Base-by-base conservation (phyloP, 352 stramenopile genomes). In the Phytophthora niederhauseri region DNA sequence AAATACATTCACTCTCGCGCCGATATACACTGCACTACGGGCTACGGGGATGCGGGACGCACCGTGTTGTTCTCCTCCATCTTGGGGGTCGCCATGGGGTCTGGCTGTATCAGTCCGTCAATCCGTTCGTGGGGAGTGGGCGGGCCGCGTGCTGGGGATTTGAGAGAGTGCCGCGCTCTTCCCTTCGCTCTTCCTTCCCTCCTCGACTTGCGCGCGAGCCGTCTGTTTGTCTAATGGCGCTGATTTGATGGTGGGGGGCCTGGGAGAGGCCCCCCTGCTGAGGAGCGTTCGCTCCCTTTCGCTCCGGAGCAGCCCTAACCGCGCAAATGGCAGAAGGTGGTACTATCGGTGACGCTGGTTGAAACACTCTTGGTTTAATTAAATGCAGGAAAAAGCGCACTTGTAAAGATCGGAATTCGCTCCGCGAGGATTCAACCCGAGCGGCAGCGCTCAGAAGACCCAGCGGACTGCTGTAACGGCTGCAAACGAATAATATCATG, bases 51-150 rank as follows among this genome's bases (percentile, higher is more conserved):
- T 43, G 12, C 15, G 41, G 41, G 54, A 15, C 80, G 60, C 72
- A 90, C 79, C 52, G 72, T 81, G 69, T 78, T 91, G 73, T 80
- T 92, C 70, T 95, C 87, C 75, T 95, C 87, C 73, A 91, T 91
- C 61, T 93, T 92, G 22, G 86, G 82, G 26, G 85, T 89, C 50
- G 84, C 74, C 87, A 94, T 94, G 43, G 36, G 5, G 14, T 15
- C 49, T 50, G 50, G 43, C 24, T 59, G 41, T 36, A 17, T 43
- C 36, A 43, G 12, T 43, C 36, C n/a, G 12, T 43, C 36, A 41
- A 41, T 41, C 34, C 4, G 11, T 41, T 17, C 11, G 34, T 43
- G 36, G 36, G 41, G 31, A 30, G 20, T 15, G 45, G 22, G n/a
- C 2, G 11, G 30, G 17, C 17, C 58, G 38, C 30, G 45, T 57